A percentile compares a stretch with the other conserved stretches of the same genome.
These are phyloP conservation scores for Fragilaria radians DNA, from an alignment of 108 stramenopile genomes.

Conservation along the genomic window DNA sequence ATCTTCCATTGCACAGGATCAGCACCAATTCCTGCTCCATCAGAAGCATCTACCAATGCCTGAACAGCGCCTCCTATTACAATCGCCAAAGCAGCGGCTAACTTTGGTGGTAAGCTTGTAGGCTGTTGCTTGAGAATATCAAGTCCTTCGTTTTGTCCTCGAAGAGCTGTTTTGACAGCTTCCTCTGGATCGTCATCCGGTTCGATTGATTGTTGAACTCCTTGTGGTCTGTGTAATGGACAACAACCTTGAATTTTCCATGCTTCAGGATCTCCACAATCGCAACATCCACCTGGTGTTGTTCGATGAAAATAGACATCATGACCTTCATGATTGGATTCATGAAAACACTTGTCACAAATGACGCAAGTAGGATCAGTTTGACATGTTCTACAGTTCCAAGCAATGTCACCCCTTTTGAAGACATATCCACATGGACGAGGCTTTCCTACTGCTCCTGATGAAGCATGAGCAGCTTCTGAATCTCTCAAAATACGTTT, in stretches of 20 bases:
- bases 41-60: constrained; percentile 49
- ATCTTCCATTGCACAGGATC: constrained; percentile 74
- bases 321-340: constrained; percentile 89
- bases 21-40: constrained; percentile 71
- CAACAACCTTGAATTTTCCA: constrained; percentile 93
- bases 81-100: constrained; percentile 68
- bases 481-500: not conserved
- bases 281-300: constrained; percentile 96
- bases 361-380: constrained; percentile 94
- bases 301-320: constrained; percentile 98
- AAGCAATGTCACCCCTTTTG: constrained; percentile 92
- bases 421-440: constrained; percentile 95
- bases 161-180: constrained; percentile 28
- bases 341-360: constrained; percentile 91
- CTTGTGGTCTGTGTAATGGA: constrained; percentile 55
- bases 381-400: constrained; percentile 97
- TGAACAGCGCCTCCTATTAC: constrained; percentile 74
- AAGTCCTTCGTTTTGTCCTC: constrained; percentile 37
- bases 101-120: constrained; percentile 46
- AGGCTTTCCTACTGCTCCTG: constrained; percentile 7
- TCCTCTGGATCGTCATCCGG: constrained; percentile 35
- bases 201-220: not conserved
- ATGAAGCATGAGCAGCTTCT: not conserved
- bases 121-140: constrained; percentile 58
- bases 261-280: constrained; percentile 98